A percentile compares a stretch with the other conserved stretches of the same genome.
These are phyloP conservation scores for Lipomyces spencermartinsiae DNA, from an alignment of 805 yeast genomes.

Conservation along the genomic window DNA sequence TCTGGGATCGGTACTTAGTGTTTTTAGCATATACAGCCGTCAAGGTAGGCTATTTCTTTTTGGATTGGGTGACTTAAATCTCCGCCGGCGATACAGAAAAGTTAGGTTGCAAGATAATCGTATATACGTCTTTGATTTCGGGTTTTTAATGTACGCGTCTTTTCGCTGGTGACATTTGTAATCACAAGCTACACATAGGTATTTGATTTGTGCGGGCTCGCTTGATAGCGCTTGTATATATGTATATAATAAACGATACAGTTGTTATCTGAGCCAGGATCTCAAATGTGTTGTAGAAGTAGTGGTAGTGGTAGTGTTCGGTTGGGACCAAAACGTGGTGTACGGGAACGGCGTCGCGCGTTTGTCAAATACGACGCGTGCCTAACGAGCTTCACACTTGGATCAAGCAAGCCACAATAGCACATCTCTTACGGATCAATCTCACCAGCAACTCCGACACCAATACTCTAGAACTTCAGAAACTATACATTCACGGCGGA, in stretches of 20 bases:
- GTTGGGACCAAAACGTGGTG: no score
- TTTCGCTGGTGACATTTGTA: not conserved
- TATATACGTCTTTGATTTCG: no score
- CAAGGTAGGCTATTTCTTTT: not conserved
- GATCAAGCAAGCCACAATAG: not conserved
- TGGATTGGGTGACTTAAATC: not conserved
- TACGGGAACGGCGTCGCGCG: not conserved
- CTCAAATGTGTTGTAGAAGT: not conserved
- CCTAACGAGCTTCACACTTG: no score
- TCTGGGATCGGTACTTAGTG: not conserved
- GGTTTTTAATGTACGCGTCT: no score
- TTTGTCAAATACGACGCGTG: not conserved
- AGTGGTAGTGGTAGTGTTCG: no score
- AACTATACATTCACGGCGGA: not conserved
- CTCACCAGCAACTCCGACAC: not conserved
- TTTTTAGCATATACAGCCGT: not conserved
- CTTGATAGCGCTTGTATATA: conserved; percentile 3
- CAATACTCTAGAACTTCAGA: not conserved
- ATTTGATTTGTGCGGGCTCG: not conserved
- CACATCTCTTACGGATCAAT: not conserved
- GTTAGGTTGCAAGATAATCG: no score
- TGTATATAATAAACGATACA: not conserved
- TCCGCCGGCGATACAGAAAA: no score
- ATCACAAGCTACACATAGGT: not conserved
- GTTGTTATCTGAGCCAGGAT: not conserved